A percentile compares a stretch with the other conserved stretches of the same genome.
phyloP scores from a whole-genome alignment of 2,329 filamentous ascomycete species.

The Arthroderma sp. region DNA sequence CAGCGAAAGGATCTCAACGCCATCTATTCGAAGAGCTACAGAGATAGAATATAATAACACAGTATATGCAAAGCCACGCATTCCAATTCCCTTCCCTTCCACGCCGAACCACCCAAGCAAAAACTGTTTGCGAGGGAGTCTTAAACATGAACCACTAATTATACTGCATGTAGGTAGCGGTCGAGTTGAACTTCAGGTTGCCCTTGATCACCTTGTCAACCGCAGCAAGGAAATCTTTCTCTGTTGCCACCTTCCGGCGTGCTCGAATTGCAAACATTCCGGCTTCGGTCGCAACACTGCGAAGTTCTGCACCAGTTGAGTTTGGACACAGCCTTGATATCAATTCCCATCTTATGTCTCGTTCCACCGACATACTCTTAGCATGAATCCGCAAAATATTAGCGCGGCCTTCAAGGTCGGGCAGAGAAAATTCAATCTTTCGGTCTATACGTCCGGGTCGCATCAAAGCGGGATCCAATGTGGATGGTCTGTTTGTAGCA shows the following conservation, averaged over 20 bases:
- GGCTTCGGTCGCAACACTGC: slow-evolving; percentile 93
- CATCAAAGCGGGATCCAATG: slow-evolving; percentile 93
- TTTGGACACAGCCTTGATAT: slow-evolving; percentile 96
- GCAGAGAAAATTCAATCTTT: slow-evolving; percentile 97
- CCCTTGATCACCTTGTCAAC: slow-evolving; percentile 99
- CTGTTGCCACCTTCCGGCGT: slow-evolving; percentile 89
- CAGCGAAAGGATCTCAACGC: too few relatives aligned
- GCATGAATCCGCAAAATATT: slow-evolving; percentile 98
- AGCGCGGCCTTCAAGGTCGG: slow-evolving; percentile 90
- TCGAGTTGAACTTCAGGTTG: slow-evolving; percentile 98
- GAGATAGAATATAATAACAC: too few relatives aligned
- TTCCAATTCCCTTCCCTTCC: too few relatives aligned
- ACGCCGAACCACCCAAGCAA: too few relatives aligned
- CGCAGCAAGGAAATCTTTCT: slow-evolving; percentile 96
- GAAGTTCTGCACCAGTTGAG: slow-evolving; percentile 86
- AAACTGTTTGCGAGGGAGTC: too few relatives aligned
- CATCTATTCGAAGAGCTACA: too few relatives aligned
- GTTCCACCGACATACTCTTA: slow-evolving; percentile 98
- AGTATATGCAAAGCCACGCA: too few relatives aligned
- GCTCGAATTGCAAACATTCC: slow-evolving; percentile 97
- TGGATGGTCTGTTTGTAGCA: slow-evolving; percentile 90
- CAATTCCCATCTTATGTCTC: slow-evolving; percentile 96
- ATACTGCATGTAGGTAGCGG: slow-evolving; percentile 96
- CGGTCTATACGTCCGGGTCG: slow-evolving; percentile 92
- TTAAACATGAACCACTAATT: slow-evolving; percentile 48